Base-by-base conservation (phyloP, 495 filamentous ascomycete genomes). In the Penicillium robsamsonii region DNA sequence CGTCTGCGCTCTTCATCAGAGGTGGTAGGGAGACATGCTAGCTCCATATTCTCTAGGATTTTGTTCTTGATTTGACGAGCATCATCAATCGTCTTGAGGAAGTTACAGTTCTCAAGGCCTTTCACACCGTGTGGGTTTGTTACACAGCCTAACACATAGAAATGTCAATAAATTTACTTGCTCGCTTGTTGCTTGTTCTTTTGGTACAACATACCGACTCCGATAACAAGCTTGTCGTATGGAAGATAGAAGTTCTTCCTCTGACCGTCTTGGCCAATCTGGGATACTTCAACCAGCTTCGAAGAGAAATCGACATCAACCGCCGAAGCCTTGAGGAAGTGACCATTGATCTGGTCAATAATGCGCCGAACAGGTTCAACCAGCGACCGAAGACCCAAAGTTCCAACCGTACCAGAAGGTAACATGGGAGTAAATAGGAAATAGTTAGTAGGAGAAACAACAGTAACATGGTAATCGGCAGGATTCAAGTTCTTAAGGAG, bases 371-470 rank as follows among this genome's bases (percentile, higher is more conserved):
- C 89, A 2, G 95, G 95, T 72, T 99, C 95, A 18, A 96, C 89
- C 59, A 99, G 73, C 24, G 90, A 94, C 61, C 91, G 79, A 62
- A 97, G 79, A 61, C 96, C 94, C 54, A 99, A 72, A 0, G 95
- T 99, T 1, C 95, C 95, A 25, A 99, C 95, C 0, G 95, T 99
- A 8, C 93, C 95, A 20, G 89, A 93, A 2, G 95, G 95, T 20
- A 99, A 78, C 90, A 99, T 96, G 3, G 95, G 95, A 2, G 95
- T 97, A 70, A 97, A 99, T 37, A 97, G 71, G 74, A 99, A 99
- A 74, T 97, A 95, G 61, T 97, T 97, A 29, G 86, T 87, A 1
- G 95, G 92, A 1, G 90, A 94, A 42, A 99, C 86, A 35, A 97
- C 90, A 12, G 92, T 96, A 61, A 97, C 84, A 70, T 97, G 91